Evolutionary conservation across 352 stramenopile genomes (phyloP).

Genomic region (Saprolegnia diclina): DNA sequence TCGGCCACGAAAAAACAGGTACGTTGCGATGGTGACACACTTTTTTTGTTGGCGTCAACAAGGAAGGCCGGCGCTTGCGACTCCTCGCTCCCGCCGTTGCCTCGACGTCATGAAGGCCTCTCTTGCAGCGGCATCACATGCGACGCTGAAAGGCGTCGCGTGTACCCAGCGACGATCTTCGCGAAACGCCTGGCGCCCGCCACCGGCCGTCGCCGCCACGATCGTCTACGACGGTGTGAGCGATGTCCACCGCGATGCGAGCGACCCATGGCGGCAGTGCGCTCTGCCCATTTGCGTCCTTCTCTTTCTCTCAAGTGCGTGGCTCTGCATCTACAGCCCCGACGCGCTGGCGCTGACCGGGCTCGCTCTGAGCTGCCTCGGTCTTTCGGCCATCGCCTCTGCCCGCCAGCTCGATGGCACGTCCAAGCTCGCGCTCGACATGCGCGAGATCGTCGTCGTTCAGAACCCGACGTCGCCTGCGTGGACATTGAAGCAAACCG

Average conservation of each 20-base stretch:
- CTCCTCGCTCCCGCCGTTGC: background rate
- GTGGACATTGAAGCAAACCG: background rate
- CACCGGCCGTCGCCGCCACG: background rate
- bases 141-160: conserved; percentile 6
- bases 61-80: conserved; percentile 1
- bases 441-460: conserved; percentile 10
- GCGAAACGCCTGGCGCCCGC: background rate
- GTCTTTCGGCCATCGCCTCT: background rate
- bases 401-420: background rate
- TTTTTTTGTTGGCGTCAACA: conserved; percentile 6
- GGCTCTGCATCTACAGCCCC: conserved; percentile 6
- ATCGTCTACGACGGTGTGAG: background rate
- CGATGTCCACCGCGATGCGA: background rate
- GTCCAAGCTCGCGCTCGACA: background rate
- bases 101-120: background rate
- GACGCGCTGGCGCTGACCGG: background rate
- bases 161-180: background rate
- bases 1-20: background rate
- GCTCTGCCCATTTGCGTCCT: background rate
- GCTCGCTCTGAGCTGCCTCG: background rate
- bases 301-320: conserved; percentile 3
- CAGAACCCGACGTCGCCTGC: background rate
- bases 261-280: background rate
- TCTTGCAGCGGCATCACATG: background rate
- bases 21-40: background rate